Base-by-base conservation (phyloP, 2,329 filamentous ascomycete species). In the Fulvia fulva region DNA sequence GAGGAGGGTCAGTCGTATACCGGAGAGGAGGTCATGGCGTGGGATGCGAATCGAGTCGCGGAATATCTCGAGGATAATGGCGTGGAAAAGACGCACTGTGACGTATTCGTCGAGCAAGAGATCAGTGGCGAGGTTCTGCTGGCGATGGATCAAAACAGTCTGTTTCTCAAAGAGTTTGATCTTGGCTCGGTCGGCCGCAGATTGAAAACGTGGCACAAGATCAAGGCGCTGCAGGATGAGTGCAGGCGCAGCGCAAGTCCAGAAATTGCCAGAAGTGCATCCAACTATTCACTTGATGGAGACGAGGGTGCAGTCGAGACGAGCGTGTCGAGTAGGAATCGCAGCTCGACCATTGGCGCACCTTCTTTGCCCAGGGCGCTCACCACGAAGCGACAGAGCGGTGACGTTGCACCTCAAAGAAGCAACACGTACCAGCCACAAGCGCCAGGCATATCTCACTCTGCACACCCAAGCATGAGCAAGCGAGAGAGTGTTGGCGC, bases 101-200 rank as follows among this genome's bases (percentile, higher is more conserved):
- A 96, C 64, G 90, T 97, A 2, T 99, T 99, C 69, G 82, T 88
- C 66, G 92, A 97, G 69, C 93, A 99, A 74, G 94, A 99, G 73
- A 97, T 99, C 58, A 87, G 89, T 1, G 94, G 94, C 51, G 92
- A 97, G 68, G 93, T 97, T 3, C 77, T 99, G 41, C 77, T 99
- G 53, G 90, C 90, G 54, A 96, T 97, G 90, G 91, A 97, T 68
- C 93, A 97, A 76, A 90, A 90, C 57, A 95, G 94, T 41, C 81
- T 97, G 16, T 96, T 97, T 72, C 87, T 97, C 78, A 96, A 96
- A 71, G 92, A 94, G 49, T 96, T 97, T 67, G 90, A 97, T 66
- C 81, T 97, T 65, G 93, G 93, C 19, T 90, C 92, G 2, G 92
- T 97, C 66, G 93, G 93, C 8, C 84, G 90, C 57, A 84, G 93